Base-by-base conservation (phyloP, 768 basidiomycete genomes). In the Hygrophoropsis aurantiaca region DNA sequence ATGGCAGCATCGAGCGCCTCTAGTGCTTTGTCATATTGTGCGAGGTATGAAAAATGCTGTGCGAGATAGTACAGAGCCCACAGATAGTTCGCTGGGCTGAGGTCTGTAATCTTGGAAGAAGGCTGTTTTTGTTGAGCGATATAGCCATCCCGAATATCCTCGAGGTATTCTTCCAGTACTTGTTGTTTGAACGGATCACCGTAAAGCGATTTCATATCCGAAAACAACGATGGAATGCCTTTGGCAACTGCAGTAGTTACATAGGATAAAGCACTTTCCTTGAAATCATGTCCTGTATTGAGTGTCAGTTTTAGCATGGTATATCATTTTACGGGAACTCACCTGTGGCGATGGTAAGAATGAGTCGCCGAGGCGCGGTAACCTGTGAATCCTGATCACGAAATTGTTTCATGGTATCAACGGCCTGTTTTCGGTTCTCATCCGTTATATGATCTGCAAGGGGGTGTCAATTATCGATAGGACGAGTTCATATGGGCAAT, bases 1-100 rank as follows among this genome's bases (percentile, higher is more conserved):
- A 93, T 65, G 4, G 92, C 94, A 2, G 60, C 51, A 15, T 82
- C 73, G 13, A 98, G 72, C 5, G 87, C 68, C 13, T 74, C 67
- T 8, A 95, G 68, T 0, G 94, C 80, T 40, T 57, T 65, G 18
- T 55, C 49, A 38, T 74, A 57, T 37, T 66, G 59, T 1, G 75
- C 73, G 2, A 90, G 70, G 59, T 77, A 80, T 0, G 90, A 87
- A 58, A 90, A 76, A 61, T 94, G 94, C 57, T 95, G 91, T 0
- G 93, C 85, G 41, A 98, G 84, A 75, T 89, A 97, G 71, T 95
- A 98, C 32, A 97, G 80, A 9, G 88, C 85, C 97, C 97, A 99
- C 10, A 98, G 78, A 57, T 95, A 88, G 13, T 81, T 84, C 4
- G 91, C 84, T 1, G 95, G 94, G 7, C 79, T 71, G n/a, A n/a